Conservation (phyloP, 352 stramenopile genomes). For the Phytophthora podocarpi region DNA sequence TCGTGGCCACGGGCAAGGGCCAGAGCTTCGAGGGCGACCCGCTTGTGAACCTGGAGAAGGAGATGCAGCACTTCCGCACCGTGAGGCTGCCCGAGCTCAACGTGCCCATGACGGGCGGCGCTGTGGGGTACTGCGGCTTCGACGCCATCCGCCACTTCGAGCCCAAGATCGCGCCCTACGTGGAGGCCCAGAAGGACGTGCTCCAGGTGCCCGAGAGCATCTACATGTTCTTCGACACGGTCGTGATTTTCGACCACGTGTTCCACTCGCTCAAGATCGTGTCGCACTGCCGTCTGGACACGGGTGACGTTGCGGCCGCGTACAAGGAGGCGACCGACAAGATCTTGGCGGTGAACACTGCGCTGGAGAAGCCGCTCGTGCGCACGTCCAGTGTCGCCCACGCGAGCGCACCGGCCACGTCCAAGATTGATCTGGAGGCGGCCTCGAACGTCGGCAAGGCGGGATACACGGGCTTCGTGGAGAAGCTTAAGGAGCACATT, state of each 20-base stretch:
- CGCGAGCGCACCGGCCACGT: slow-evolving; percentile 42
- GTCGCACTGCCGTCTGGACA: slow-evolving; percentile 80
- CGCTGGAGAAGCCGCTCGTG: slow-evolving; percentile 64
- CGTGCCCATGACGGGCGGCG: slow-evolving; percentile 86
- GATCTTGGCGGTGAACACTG: slow-evolving; percentile 66
- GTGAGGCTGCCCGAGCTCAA: slow-evolving; percentile 74
- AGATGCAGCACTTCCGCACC: slow-evolving; percentile 78
- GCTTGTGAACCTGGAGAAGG: slow-evolving; percentile 74
- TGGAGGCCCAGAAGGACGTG: slow-evolving; percentile 79
- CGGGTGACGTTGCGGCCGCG: slow-evolving; percentile 57
- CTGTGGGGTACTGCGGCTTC: slow-evolving; percentile 89
- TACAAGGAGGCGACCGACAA: slow-evolving; percentile 79
- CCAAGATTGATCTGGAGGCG: slow-evolving; percentile 71
- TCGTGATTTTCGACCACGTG: slow-evolving; percentile 91
- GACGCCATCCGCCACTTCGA: slow-evolving; percentile 91
- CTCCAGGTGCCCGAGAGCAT: slow-evolving; percentile 87
- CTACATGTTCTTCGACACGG: slow-evolving; percentile 92
- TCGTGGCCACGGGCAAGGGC: slow-evolving; percentile 69
- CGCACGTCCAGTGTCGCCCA: slow-evolving; percentile 64
- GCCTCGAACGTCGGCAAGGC: slow-evolving; percentile 84
- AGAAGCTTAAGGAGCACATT: slow-evolving; percentile 89
- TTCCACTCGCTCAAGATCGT: slow-evolving; percentile 92
- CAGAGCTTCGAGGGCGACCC: slow-evolving; percentile 71
- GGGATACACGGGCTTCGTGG: slow-evolving; percentile 89
- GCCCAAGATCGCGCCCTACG: slow-evolving; percentile 76